Percentiles rank a stretch among this genome's conserved stretches.
Evolutionary conservation across 2,329 filamentous ascomycete species (phyloP).

Genomic region (Ceratocystiopsis sp.): DNA sequence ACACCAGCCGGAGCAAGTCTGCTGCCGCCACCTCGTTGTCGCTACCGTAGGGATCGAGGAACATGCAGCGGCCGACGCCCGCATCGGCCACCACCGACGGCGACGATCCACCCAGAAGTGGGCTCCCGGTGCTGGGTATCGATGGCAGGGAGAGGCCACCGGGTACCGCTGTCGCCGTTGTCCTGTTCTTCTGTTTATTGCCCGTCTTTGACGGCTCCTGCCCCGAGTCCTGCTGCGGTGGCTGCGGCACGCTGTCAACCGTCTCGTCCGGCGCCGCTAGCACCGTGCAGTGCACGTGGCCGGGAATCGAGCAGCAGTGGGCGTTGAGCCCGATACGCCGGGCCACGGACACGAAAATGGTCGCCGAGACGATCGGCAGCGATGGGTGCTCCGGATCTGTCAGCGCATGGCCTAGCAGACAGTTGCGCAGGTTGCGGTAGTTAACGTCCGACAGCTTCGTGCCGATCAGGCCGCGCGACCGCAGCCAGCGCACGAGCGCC

Average conservation of each 20-base stretch:
- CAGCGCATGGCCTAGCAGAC: conserved; percentile 70
- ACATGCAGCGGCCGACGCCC: conserved; percentile 35
- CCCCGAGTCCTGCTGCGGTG: background rate
- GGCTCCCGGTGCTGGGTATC: no score
- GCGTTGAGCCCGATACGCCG: conserved; percentile 58
- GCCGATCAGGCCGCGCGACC: conserved; percentile 50
- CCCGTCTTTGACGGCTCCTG: no score
- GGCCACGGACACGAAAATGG: conserved; percentile 72
- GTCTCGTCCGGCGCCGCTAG: conserved; percentile 41
- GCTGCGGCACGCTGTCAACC: conserved; percentile 31
- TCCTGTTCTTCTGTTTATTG: background rate
- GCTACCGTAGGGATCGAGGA: conserved; percentile 65
- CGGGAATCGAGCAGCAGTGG: conserved; percentile 64
- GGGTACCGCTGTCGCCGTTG: background rate
- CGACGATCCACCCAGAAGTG: no score
- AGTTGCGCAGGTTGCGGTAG: conserved; percentile 72
- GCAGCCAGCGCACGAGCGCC: conserved; percentile 51
- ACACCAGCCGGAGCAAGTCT: conserved; percentile 27
- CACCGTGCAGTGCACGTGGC: conserved; percentile 71
- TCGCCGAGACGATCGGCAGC: conserved; percentile 69
- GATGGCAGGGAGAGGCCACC: no score
- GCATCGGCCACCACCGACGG: no score
- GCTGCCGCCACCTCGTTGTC: conserved; percentile 46
- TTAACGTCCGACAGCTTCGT: conserved; percentile 44
- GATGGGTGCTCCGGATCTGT: conserved; percentile 58